Evolutionary conservation across 352 stramenopile species (phyloP).

Genomic region (Thraustochytrium striatum): DNA sequence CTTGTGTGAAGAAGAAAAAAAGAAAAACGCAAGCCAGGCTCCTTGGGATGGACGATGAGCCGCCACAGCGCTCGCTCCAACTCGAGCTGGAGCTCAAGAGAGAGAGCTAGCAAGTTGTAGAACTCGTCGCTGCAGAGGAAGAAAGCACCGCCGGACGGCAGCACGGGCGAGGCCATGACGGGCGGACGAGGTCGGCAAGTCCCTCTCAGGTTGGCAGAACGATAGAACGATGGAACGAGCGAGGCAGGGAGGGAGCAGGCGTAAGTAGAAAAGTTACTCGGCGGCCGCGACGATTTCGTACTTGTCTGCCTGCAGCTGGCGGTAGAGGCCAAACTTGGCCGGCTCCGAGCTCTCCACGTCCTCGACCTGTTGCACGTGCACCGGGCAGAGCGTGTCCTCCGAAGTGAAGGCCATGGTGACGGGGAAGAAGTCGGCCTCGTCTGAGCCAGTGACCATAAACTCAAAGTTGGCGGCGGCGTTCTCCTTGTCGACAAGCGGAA

Average conservation of each 20-base stretch:
- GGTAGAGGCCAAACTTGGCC: conserved; percentile 38
- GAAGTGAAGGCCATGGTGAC: conserved; percentile 7
- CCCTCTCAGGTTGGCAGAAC: neutral
- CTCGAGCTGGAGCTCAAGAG: no score
- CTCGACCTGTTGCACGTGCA: neutral
- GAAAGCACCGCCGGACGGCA: neutral
- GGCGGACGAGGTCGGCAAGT: neutral
- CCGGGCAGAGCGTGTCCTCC: conserved; percentile 29
- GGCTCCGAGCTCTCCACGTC: neutral
- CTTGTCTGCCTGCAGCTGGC: conserved; percentile 19
- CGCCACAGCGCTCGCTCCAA: no score
- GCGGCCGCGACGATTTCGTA: conserved; percentile 32
- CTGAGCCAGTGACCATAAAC: conserved; percentile 5
- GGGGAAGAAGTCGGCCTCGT: conserved; percentile 40
- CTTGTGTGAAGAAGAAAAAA: neutral
- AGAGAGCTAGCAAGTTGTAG: neutral
- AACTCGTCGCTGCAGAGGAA: neutral
- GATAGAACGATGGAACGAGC: no score
- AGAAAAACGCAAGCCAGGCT: no score
- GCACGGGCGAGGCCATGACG: neutral
- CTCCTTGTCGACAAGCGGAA: neutral
- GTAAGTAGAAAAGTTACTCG: neutral
- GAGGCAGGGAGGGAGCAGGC: neutral
- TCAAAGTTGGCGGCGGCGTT: conserved; percentile 10
- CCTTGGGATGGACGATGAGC: no score